Base-by-base conservation (phyloP, 495 filamentous ascomycete species). In the Lophiostoma macrostomum region DNA sequence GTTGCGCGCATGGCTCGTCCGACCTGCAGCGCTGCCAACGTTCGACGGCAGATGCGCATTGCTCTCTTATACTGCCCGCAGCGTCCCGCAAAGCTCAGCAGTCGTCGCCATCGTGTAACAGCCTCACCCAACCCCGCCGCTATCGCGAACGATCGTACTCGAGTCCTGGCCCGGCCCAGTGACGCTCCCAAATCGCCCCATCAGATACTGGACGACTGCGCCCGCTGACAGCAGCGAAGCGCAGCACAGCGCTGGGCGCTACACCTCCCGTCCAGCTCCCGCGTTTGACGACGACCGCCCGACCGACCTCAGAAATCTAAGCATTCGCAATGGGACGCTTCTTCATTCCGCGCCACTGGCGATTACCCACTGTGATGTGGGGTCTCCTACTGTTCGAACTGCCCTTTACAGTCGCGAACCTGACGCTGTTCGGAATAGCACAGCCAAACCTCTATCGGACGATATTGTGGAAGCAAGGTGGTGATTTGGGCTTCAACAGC, bases 341-440 rank as follows among this genome's bases (percentile, higher is more conserved):
- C 54, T 60, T 60, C 46, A 51, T 64, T 18, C 56, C 55, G 12
- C 56, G 51, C 16, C 31, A 60, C 69, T 91, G 89, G 83, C 81
- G 80, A 53, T 75, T 76, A 20, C 81, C 82, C 55, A 77, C 73
- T 53, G 66, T 84, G 46, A 69, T 89, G 38, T 76, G 82, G 58
- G 80, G 68, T 56, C 75, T 90, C 64, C 79, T 95, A 70, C 64
- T 81, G 38, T 62, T 80, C 24, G 90, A 96, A 71, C 69, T 93
- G 22, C 71, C 76, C 25, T 71, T 87, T 50, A 82, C 80, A 29
- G 75, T 96, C 56, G 76, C 81, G 13, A 72, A 82, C 18, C 76
- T 96, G 35, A 84, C 88, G 14, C 75, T 96, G 53, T 90, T 87
- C 53, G 89, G 86, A 43, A 82, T 96, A 57, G 85, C 88, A 46